Evolutionary conservation across 1,284 basidiomycete species (phyloP), one percentile per base, ranked within the genome.

Genomic region (Gomphus bonarii): DNA sequence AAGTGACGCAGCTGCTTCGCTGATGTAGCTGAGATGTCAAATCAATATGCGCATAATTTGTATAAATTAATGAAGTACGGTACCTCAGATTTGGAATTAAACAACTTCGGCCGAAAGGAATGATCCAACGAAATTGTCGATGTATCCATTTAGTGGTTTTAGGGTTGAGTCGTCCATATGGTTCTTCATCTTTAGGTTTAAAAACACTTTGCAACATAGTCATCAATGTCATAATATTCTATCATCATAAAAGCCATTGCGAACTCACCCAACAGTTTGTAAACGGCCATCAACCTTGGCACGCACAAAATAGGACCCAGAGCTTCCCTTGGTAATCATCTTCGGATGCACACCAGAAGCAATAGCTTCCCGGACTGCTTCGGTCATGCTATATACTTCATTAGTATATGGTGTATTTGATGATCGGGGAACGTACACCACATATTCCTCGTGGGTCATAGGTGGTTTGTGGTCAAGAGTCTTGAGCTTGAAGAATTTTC

Each of bases 81-180:
- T 58, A 85, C 88, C 87, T 90, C 28, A 91, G 71, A 68, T 92
- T 91, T 20, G 91, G 91, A 66, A 92, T 89, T 50, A 92, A 77
- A 65, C 90, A 92, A 36, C 85, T 79, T 44, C 91, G 76, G 18
- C 91, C 90, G 63, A 92, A 91, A n/a, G 85, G 85, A 64, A 88
- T 88, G 53, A 90, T 81, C 82, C 83, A 91, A 59, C 85, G 78
- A 63, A 93, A 85, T 68, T 90, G 84, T 60, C 89, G 79, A 70
- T 93, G 91, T 14, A 92, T 69, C 89, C 89, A 92, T 75, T 93
- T 92, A n/a, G 85, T 90, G 8, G 89, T 90, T 82, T 91, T 90
- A 3, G 90, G 90, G 66, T 93, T 93, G 20, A 91, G 72, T 36
- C 82, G 75, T 31, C 88, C 88, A 64, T 91, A 91, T 3, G 88